These are phyloP conservation scores for Abelmoschus esculentus DNA, from an alignment of 345 rosid genomes.

Conservation along the genomic window DNA sequence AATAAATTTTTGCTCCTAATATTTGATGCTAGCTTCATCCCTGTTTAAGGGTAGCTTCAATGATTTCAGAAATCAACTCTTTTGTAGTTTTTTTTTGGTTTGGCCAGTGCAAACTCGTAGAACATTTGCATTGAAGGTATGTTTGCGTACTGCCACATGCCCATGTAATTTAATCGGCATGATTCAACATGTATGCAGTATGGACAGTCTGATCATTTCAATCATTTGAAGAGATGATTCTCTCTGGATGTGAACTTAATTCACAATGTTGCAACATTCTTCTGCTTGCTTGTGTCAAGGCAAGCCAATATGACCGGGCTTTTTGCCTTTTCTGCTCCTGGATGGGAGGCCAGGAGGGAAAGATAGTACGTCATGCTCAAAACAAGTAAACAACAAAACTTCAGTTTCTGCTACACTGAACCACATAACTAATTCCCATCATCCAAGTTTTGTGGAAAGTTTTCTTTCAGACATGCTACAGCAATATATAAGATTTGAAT, in stretches of 20 bases:
- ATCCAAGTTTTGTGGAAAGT: conserved; percentile 34
- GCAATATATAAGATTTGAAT: conserved; percentile 68
- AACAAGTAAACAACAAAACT: conserved; percentile 12
- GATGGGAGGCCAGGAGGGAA: conserved; percentile 40
- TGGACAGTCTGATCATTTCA: conserved; percentile 35
- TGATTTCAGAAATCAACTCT: neutral
- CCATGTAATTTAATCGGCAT: conserved; percentile 22
- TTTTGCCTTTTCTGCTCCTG: conserved; percentile 73
- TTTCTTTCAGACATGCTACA: conserved; percentile 61
- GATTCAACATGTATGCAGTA: neutral
- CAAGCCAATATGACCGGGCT: conserved; percentile 83
- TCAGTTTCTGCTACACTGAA: conserved; percentile 11
- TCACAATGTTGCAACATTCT: conserved; percentile 79
- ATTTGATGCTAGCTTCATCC: too few species aligned
- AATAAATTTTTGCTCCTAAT: too few species aligned
- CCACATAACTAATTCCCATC: conserved; percentile 24
- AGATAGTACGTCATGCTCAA: conserved; percentile 11
- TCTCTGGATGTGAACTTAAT: conserved; percentile 75
- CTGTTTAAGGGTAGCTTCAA: neutral
- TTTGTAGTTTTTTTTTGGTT: neutral
- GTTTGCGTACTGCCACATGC: conserved; percentile 59
- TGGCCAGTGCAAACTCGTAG: conserved; percentile 13
- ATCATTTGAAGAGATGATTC: conserved; percentile 78
- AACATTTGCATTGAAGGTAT: conserved; percentile 46
- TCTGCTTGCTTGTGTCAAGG: conserved; percentile 86